A percentile compares a stretch with the other conserved stretches of the same genome.
Conservation (phyloP, 306 rosid genomes). For the Glycine tomentella region DNA sequence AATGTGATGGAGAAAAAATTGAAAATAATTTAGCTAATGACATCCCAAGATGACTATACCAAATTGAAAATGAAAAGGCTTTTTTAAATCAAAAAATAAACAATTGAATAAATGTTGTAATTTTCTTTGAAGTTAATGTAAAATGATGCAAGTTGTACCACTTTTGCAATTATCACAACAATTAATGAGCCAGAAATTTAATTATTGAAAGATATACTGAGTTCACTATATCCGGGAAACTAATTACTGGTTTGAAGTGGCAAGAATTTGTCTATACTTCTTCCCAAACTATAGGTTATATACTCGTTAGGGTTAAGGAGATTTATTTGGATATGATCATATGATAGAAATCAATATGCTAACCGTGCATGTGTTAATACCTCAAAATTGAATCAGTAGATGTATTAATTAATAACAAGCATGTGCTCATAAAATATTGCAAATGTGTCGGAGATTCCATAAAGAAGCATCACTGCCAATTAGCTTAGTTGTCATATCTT, state of each 20-base stretch:
- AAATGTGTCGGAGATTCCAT: not conserved
- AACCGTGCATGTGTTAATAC: not conserved
- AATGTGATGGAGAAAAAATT: too few relatives aligned
- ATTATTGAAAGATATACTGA: not conserved
- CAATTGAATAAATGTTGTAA: not conserved
- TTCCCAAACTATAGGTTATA: not conserved
- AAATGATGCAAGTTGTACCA: not conserved
- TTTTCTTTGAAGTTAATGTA: not conserved
- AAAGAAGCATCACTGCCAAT: not conserved
- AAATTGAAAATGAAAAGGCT: not conserved
- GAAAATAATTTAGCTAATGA: too few relatives aligned
- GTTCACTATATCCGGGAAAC: not conserved
- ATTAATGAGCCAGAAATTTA: not conserved
- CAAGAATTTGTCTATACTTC: not conserved
- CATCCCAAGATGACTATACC: not conserved
- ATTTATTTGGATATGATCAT: constrained; percentile 39
- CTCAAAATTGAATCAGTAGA: not conserved
- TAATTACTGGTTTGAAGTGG: not conserved
- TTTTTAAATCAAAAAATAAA: not conserved
- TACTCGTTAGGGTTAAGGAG: not conserved
- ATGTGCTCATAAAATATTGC: constrained; percentile 14
- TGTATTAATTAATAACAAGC: not conserved
- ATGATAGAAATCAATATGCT: not conserved
- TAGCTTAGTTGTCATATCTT: constrained; percentile 44
- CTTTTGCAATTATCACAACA: not conserved